Evolutionary conservation across 768 basidiomycete species (phyloP).

Genomic region (Sporobolomyces pararoseus): DNA sequence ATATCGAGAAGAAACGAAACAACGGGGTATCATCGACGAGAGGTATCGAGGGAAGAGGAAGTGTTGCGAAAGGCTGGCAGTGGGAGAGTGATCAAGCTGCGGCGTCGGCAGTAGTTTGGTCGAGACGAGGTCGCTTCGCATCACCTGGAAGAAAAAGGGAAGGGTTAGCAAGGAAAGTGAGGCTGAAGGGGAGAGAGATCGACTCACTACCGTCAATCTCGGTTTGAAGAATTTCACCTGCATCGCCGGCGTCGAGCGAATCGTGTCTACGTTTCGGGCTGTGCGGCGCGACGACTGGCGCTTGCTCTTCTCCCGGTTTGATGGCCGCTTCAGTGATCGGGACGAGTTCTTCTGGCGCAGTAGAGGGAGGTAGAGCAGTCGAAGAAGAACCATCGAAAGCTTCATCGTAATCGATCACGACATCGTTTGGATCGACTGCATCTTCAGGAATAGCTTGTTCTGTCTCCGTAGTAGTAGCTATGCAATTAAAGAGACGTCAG

Average conservation of each 20-base stretch:
- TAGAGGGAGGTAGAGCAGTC: background rate
- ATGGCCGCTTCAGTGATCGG: background rate
- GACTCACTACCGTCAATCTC: conserved; percentile 6
- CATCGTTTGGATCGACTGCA: conserved; percentile 23
- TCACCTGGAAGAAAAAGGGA: background rate
- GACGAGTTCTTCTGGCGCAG: background rate
- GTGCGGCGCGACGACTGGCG: background rate
- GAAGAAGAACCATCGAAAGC: conserved; percentile 18
- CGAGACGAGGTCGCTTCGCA: conserved; percentile 22
- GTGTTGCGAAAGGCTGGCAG: background rate
- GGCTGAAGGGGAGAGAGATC: background rate
- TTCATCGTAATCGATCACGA: conserved; percentile 43
- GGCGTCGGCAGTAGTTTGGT: background rate
- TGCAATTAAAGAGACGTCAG: too few species aligned
- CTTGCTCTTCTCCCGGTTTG: background rate
- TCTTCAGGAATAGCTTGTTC: background rate
- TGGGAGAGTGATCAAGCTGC: background rate
- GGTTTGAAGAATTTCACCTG: background rate
- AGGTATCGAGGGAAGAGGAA: conserved; percentile 9
- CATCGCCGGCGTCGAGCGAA: background rate
- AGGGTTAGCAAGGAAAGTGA: background rate
- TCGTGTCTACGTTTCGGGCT: conserved; percentile 28
- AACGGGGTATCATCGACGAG: too few species aligned
- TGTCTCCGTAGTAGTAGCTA: too few species aligned
- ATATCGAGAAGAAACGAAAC: background rate